Evolutionary conservation across 306 rosid genomes (phyloP), one percentile per base, ranked within the genome.

Genomic region (Castanospermum australe): DNA sequence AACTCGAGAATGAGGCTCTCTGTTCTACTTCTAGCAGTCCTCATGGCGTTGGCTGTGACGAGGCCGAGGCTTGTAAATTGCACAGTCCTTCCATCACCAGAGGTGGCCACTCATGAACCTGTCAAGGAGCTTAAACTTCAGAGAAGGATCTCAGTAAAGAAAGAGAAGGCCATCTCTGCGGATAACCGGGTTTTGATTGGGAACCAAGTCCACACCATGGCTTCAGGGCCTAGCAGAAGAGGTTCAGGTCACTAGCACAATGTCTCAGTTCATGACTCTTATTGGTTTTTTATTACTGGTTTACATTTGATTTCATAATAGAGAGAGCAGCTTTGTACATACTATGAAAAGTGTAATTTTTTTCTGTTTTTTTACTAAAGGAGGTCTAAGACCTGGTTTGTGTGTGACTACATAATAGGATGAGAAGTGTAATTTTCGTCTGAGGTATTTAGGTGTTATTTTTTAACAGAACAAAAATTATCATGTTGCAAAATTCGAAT

Each of bases 161-260:
- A 78, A 42, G 79, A 74, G 20, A 85, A 54, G 42, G 11, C 3
- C 52, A 24, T 18, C 11, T 2, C 63, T 15, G 33, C 44, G 7
- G 63, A 47, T 20, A 14, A 6, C 51, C 66, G 81, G 65, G 87
- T 73, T 72, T 79, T 84, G 67, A 73, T 59, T 9, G 59, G 81
- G 6, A 71, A 70, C 67, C 83, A 73, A 71, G 68, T 71, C 52
- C 80, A 73, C 65, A 83, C 93, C 6, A 54, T 93, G 91, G 79
- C 93, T 55, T 93, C 98, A 47, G 98, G 98, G 56, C 98, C 97
- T 4, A 90, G 98, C 76, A 81, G 79, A 71, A 93, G 84, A 86
- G 98, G 98, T 81, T 20, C 95, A 24, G 98, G 98, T 65, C 98
- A 93, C 74, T 93, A 85, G 79, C 48, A 32, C 12, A 14, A 2